Base-by-base conservation (phyloP, 345 rosid genomes). In the Streptanthus diversifolius region DNA sequence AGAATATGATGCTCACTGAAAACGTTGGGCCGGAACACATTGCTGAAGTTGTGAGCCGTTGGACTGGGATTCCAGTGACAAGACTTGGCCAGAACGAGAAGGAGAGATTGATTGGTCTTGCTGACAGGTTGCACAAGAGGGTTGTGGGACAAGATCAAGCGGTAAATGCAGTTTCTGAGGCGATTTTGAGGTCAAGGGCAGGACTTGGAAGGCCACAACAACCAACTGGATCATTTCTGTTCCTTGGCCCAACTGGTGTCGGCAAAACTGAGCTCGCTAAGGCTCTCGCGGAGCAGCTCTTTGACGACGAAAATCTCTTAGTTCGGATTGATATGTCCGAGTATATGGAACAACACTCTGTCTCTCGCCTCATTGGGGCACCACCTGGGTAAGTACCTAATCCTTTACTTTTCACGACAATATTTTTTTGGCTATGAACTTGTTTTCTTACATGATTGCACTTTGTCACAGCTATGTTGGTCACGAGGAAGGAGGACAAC, bases 221-320 rank as follows among this genome's bases (percentile, higher is more conserved):
- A 25, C 98, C 97, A 19, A 93, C 97, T 69, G 97, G 98, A 1
- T 86, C 90, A n/a, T 88, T 90, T 80, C 71, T 90, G 6, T 88
- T 93, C 86, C 77, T 88, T 80, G 98, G 97, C 3, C 98, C 97
- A 14, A 88, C 97, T n/a, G 97, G 98, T 77, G 97, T 93, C 56
- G 97, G 98, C 15, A 93, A 90, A 70, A 93, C 97, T 0, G 97
- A 93, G 79, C 93, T 88, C 0, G 91, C 98, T 0, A 90, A 90
- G 82, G 98, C 97, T n/a, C 85, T 93, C 1, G 97, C 97, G 0
- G 95, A 93, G 78, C 97, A 93, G 70, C 91, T 93, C 11, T 93
- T 93, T 68, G 89, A 93, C 56, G 88, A 90, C 1, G 96, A 93
- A 25, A 93, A 90, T 47, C 84, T 86, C 5, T 61, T 93, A 21